Conservation (phyloP, 2,329 filamentous ascomycete genomes). For the Berkeleyomyces rouxiae region DNA sequence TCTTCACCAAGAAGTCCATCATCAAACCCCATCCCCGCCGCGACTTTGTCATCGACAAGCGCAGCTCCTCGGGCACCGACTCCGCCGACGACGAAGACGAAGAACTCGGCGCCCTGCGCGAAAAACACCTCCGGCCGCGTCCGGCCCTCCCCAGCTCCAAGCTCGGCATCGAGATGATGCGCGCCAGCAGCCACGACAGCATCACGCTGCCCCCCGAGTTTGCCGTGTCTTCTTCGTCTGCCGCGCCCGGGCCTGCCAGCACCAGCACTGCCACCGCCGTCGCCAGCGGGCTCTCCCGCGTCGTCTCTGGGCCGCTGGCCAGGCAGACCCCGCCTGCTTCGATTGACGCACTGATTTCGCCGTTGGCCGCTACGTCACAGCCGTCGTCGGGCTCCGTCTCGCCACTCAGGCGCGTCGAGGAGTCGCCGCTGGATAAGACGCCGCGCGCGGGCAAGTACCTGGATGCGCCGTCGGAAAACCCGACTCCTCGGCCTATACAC, state of each 20-base stretch:
- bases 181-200: slow-evolving; percentile 85
- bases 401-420: neutral
- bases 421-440: slow-evolving; percentile 2
- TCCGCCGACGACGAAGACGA: slow-evolving; percentile 93
- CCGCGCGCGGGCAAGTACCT: slow-evolving; percentile 6
- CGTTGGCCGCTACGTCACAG: neutral
- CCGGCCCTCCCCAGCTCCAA: slow-evolving; percentile 60
- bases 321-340: neutral
- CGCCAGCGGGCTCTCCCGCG: neutral
- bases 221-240: slow-evolving; percentile 14
- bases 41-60: slow-evolving; percentile 39
- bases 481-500: slow-evolving; percentile 6
- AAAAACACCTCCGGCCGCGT: slow-evolving; percentile 36
- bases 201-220: slow-evolving; percentile 37
- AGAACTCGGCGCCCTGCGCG: slow-evolving; percentile 46
- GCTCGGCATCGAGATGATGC: slow-evolving; percentile 93
- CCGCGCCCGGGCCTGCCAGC: too few species aligned
- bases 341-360: neutral
- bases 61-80: slow-evolving; percentile 37
- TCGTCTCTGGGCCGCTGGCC: neutral
- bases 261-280: neutral
- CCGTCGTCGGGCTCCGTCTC: slow-evolving; percentile 8
- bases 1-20: slow-evolving; percentile 7
- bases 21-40: slow-evolving; percentile 14
- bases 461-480: neutral